Base-by-base conservation (phyloP, 306 rosid species). In the Lathyrus oleraceus region DNA sequence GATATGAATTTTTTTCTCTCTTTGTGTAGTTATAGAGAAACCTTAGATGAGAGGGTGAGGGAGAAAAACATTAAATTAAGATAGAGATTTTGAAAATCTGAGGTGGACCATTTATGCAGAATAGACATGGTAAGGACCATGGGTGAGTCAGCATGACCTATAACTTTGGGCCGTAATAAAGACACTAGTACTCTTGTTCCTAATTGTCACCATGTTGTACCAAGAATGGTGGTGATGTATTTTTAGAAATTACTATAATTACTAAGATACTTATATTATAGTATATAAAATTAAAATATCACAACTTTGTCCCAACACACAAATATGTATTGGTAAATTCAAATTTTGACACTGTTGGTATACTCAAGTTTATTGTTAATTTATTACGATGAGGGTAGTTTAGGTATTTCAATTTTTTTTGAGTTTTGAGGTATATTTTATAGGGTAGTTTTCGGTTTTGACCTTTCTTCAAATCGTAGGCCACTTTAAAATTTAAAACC, bases 81-180 rank as follows among this genome's bases (percentile, higher is more conserved):
- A 70, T 71, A 81, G 77, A 81, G 74, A 82, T 73, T 84, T 88
- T 76, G 78, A 66, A 84, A 74, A 72, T 81, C 57, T 72, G 90
- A 84, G 73, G 82, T 93, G 91, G 94, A 77, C 71, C 27, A 43
- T 76, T 77, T 62, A 85, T 80, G 81, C 82, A 71, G 7, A 39
- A 61, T 65, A 59, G 63, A 81, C 80, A 58, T 19, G 6, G 52
- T 49, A 58, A 6, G 35, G 78, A 67, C 49, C 69, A 60, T 60
- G 40, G 69, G 65, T 67, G 81, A 76, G 28, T 81, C 87, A 65
- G 74, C 78, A 27, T 53, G 79, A 49, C 67, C 8, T 43, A 4
- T 44, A 6, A 17, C 35, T 38, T 2, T 52, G 6, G 15, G 35
- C 52, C 42, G n/a, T 40, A 44, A 10, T 74, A 38, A 45, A 19